Evolutionary conservation across 257 asterid genomes (phyloP).

Genomic region (Nicotiana tabacum): DNA sequence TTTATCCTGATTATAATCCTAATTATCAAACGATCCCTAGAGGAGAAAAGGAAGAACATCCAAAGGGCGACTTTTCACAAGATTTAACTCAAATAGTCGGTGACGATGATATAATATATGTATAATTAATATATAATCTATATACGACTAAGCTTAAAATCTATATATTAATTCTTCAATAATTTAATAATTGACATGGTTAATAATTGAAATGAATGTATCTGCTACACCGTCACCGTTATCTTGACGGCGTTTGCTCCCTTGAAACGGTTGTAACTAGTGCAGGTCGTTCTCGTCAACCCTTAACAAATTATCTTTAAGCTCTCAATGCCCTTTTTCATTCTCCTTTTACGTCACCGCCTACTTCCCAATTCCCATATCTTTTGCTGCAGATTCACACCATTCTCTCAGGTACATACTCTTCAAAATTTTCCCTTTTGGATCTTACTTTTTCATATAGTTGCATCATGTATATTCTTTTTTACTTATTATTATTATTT

Average conservation of each 20-base stretch:
- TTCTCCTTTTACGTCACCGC: not conserved
- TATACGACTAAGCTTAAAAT: too few relatives aligned
- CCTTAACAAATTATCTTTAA: not conserved
- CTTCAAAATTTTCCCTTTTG: not conserved
- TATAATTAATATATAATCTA: too few relatives aligned
- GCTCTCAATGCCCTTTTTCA: not conserved
- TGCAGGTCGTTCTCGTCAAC: slow-evolving; percentile 4
- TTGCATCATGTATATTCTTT: not conserved
- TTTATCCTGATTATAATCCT: too few relatives aligned
- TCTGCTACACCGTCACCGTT: slow-evolving; percentile 3
- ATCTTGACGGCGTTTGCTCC: not conserved
- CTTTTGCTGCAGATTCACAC: not conserved
- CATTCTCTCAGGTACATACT: not conserved
- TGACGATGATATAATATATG: too few relatives aligned
- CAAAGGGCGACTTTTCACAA: not conserved
- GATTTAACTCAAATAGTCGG: not conserved
- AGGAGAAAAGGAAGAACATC: not conserved
- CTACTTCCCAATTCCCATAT: not conserved
- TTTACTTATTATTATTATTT: not conserved
- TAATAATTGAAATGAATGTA: not conserved
- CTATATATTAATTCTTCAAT: not conserved
- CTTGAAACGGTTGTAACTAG: not conserved
- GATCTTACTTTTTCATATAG: not conserved
- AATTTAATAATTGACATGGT: not conserved
- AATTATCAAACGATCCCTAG: too few relatives aligned